Conservation (phyloP, 192 early-diverging fungal species). For the Rhizophagus clarus region DNA sequence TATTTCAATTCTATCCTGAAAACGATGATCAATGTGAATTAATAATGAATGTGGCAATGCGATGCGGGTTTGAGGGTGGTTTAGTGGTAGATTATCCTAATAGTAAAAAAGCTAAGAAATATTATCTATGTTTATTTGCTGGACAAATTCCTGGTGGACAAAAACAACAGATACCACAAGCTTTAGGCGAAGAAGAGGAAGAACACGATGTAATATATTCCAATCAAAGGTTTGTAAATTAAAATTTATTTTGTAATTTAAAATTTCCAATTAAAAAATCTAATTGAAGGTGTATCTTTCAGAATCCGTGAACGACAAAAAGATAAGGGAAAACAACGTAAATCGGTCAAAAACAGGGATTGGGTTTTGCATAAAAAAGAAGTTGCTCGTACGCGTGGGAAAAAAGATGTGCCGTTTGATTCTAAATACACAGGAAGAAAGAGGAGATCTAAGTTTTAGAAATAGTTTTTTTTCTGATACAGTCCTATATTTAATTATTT, state of each 20-base stretch:
- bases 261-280: conserved; percentile 25
- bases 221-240: conserved; percentile 13
- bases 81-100: conserved; percentile 96
- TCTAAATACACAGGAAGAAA: conserved; percentile 96
- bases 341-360: conserved; percentile 78
- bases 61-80: conserved; percentile 95
- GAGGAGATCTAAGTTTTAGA: conserved; percentile 83
- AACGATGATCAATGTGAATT: conserved; percentile 93
- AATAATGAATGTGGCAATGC: conserved; percentile 85
- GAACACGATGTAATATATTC: conserved; percentile 42
- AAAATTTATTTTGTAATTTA: not conserved
- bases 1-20: conserved; percentile 99
- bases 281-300: not conserved
- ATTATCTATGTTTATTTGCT: conserved; percentile 94
- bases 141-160: conserved; percentile 66
- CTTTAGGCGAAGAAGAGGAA: conserved; percentile 56
- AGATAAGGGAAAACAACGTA: conserved; percentile 47
- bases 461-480: not conserved
- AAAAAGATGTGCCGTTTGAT: conserved; percentile 76
- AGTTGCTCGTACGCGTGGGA: conserved; percentile 74
- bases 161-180: conserved; percentile 63
- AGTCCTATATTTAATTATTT: not conserved
- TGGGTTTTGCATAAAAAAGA: conserved; percentile 95
- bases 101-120: conserved; percentile 95
- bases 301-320: conserved; percentile 26